Evolutionary conservation across 1,139 yeast species (phyloP), one percentile per base, ranked within the genome.

Genomic region (Candida sp.): DNA sequence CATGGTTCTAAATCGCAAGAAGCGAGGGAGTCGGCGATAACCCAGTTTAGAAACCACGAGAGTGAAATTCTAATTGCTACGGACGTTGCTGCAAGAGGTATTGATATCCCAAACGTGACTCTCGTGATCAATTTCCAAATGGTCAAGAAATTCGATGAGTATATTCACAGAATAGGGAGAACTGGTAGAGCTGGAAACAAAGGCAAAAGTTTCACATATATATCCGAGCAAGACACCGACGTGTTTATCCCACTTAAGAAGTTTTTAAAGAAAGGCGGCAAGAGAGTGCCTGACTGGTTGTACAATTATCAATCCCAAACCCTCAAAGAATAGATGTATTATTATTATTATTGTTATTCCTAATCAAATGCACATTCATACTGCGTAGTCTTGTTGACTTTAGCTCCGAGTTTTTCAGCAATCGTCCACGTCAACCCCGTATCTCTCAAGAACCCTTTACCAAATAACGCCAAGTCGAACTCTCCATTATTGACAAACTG

Each of bases 71-170:
- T 94, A 46, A 87, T 94, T 32, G 98, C 98, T 8, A 94, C 99
- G 0, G 98, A 94, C 63, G 93, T 94, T 48, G 98, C 98, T 1
- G 97, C 98, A 4, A 84, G 99, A 73, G 99, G 99, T 69, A 86
- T 94, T 54, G 98, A 94, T 69, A 85, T 94, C 17, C 88, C 94
- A 0, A 82, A 90, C 60, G 96, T 94, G 7, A 83, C 96, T 0
- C 68, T 93, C 42, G 98, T 94, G 6, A 70, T 93, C 12, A 94
- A 94, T 67, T 92, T 80, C 63, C 97, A 93, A 62, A 88, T 93
- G 96, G 74, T 92, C 11, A 81, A 78, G 53, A 77, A 78, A 42
- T 82, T 91, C 47, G 97, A 92, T 55, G 93, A 89, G 55, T 94
- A 92, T 61, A 84, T 94, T 31, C 99, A 94, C 68, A 79, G 98